Conservation (phyloP, 2,329 filamentous ascomycete genomes). For the Teratosphaeria gauchensis region DNA sequence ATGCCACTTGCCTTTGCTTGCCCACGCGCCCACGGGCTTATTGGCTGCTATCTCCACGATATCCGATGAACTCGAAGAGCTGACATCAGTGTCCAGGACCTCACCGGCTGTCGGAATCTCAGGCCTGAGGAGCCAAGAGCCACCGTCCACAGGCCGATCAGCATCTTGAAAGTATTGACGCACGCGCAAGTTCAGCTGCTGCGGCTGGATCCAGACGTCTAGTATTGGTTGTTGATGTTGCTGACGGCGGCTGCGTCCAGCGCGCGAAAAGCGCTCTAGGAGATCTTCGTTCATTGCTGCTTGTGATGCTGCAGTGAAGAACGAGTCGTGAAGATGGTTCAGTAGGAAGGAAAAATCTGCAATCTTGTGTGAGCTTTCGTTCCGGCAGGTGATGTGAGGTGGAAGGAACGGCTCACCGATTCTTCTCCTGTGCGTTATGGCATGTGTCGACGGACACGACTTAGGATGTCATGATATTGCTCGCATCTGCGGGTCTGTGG, state of each 20-base stretch:
- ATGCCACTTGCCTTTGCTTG: constrained; percentile 33
- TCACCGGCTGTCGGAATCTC: constrained; percentile 49
- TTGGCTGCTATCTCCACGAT: constrained; percentile 33
- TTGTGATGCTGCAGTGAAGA: background rate
- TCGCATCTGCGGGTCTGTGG: background rate
- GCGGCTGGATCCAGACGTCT: constrained; percentile 13
- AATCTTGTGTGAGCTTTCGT: background rate
- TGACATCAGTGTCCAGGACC: constrained; percentile 30
- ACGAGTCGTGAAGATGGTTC: background rate
- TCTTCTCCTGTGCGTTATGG: background rate
- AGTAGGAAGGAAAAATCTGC: background rate
- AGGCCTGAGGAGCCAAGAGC: constrained; percentile 29
- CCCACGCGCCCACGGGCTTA: constrained; percentile 47
- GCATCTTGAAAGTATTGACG: constrained; percentile 18
- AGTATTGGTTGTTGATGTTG: background rate
- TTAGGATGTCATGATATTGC: too few species aligned
- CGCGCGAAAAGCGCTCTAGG: constrained; percentile 16
- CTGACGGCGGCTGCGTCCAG: background rate
- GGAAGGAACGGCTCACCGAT: background rate
- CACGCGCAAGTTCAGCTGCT: constrained; percentile 18
- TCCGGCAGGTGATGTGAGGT: background rate
- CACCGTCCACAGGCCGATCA: constrained; percentile 8
- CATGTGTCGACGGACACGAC: background rate
- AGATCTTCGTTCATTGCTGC: constrained; percentile 21
- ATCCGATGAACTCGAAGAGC: constrained; percentile 7